phyloP scores from a whole-genome alignment of 306 rosid species.

The Cucurbita argyrosperma region DNA sequence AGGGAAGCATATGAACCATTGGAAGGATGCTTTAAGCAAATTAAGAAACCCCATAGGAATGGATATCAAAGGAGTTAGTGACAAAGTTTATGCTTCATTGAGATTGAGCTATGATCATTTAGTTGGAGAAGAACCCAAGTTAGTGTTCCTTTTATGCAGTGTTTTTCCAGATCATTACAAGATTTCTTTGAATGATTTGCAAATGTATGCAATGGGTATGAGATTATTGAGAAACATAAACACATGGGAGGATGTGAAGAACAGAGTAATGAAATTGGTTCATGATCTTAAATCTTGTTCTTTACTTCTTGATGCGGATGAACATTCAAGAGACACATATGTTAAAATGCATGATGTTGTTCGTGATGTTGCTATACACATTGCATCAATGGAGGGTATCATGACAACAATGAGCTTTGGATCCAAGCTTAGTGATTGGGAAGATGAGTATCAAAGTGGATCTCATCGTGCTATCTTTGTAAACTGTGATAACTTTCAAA shows the following conservation, averaged over 20 bases:
- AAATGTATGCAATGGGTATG: background rate
- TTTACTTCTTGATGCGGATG: conserved; percentile 7
- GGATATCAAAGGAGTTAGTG: background rate
- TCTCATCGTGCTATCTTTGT: background rate
- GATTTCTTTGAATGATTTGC: background rate
- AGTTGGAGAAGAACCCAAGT: background rate
- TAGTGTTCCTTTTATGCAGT: conserved; percentile 8
- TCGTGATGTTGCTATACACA: background rate
- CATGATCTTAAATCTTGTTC: conserved; percentile 1
- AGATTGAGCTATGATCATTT: conserved; percentile 13
- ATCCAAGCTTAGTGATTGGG: background rate
- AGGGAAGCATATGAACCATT: background rate
- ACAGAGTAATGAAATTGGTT: background rate
- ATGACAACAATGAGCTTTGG: background rate
- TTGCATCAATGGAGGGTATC: background rate
- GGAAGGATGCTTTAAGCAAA: background rate
- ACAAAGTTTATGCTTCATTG: background rate
- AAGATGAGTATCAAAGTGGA: background rate
- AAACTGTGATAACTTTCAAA: background rate
- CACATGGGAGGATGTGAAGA: background rate
- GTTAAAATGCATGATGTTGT: conserved; percentile 19
- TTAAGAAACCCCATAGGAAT: background rate
- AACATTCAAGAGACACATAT: background rate
- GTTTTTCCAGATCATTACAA: conserved; percentile 6
- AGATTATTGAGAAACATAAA: background rate